phyloP scores from a whole-genome alignment of 1,139 yeast species.

The Kluyveromyces marxianus region DNA sequence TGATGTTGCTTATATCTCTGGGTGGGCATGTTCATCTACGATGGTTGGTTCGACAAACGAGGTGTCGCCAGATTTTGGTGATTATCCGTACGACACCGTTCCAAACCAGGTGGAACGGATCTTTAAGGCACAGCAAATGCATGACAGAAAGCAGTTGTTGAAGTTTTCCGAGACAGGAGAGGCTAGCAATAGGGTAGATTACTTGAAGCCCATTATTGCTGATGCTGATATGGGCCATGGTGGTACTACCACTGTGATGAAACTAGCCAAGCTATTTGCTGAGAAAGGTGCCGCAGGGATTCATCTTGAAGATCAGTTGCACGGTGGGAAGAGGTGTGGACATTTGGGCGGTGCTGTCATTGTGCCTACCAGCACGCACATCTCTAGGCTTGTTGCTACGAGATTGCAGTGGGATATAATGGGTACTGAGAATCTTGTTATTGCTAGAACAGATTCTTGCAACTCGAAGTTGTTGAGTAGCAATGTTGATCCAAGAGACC shows the following conservation, averaged over 20 bases:
- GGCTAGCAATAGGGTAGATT: slow-evolving; percentile 35
- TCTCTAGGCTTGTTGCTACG: slow-evolving; percentile 50
- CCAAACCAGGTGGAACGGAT: slow-evolving; percentile 57
- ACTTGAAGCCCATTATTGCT: slow-evolving; percentile 55
- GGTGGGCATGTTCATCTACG: slow-evolving; percentile 51
- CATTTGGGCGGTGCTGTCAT: slow-evolving; percentile 57
- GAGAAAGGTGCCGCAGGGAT: slow-evolving; percentile 62
- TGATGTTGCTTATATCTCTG: slow-evolving; percentile 52
- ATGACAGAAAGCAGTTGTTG: slow-evolving; percentile 47
- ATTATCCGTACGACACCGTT: slow-evolving; percentile 59
- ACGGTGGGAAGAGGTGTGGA: slow-evolving; percentile 62
- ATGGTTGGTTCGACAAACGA: slow-evolving; percentile 51
- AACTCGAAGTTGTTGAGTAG: slow-evolving; percentile 49
- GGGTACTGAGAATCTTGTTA: slow-evolving; percentile 51
- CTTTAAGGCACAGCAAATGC: slow-evolving; percentile 51
- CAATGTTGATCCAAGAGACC: slow-evolving; percentile 50
- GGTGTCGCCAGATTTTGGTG: slow-evolving; percentile 56
- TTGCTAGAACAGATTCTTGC: slow-evolving; percentile 57
- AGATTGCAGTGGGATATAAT: slow-evolving; percentile 59
- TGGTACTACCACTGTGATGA: slow-evolving; percentile 58
- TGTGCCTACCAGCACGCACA: slow-evolving; percentile 54
- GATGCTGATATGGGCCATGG: slow-evolving; percentile 68
- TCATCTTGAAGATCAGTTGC: slow-evolving; percentile 57
- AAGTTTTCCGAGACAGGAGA: slow-evolving; percentile 22
- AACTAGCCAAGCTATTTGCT: slow-evolving; percentile 54